Conservation (phyloP, 2,329 filamentous ascomycete genomes). For the Xylariaceae sp. region DNA sequence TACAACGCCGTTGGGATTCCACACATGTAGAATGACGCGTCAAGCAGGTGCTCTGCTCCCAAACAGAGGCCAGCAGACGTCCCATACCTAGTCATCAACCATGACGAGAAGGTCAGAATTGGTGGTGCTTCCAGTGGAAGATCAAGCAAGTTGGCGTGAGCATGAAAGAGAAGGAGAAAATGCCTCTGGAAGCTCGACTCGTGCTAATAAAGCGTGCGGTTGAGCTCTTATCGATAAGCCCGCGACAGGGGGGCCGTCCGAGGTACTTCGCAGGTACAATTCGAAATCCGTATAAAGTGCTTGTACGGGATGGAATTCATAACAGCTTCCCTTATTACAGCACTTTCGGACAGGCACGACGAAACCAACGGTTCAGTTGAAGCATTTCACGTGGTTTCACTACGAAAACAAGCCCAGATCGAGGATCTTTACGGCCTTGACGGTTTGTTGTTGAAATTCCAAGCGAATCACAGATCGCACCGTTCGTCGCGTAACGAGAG, state of each 20-base stretch:
- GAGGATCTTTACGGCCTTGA: not conserved
- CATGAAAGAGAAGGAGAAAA: not conserved
- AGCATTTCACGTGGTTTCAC: not conserved
- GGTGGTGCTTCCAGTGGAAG: not conserved
- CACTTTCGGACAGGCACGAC: not conserved
- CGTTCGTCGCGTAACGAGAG: slow-evolving; percentile 4
- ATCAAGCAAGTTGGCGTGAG: not conserved
- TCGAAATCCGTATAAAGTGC: not conserved
- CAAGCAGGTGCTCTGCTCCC: not conserved
- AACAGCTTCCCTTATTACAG: not conserved
- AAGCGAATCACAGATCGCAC: not conserved
- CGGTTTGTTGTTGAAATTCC: not conserved
- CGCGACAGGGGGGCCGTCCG: not conserved
- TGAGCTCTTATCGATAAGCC: not conserved
- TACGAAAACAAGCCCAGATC: not conserved
- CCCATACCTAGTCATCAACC: not conserved
- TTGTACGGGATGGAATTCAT: not conserved
- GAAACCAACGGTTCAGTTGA: not conserved
- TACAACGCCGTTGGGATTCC: not conserved
- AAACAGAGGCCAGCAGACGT: not conserved
- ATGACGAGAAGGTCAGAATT: not conserved
- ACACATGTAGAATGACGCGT: not conserved
- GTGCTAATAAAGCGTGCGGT: not conserved
- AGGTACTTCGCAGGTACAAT: not conserved
- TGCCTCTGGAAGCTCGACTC: not conserved